Evolutionary conservation across 257 asterid genomes (phyloP).

Genomic region (Solanum pinnatisectum): DNA sequence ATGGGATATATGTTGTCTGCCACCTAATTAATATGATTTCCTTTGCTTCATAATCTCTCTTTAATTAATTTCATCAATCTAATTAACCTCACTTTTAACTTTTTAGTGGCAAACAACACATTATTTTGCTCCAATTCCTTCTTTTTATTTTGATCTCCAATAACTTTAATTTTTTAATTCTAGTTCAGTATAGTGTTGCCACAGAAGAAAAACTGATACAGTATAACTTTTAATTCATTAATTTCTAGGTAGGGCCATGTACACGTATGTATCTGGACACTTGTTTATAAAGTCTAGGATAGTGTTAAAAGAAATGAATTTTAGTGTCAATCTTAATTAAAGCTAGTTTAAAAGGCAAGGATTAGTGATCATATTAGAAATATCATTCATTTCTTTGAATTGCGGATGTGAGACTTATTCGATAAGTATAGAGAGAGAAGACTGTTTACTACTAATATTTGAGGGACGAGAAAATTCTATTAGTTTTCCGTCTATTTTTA

Average conservation of each 20-base stretch:
- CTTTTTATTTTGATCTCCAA: not conserved
- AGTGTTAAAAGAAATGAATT: not conserved
- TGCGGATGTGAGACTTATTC: not conserved
- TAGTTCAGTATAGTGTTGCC: not conserved
- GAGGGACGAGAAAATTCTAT: not conserved
- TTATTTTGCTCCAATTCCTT: not conserved
- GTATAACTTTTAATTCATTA: not conserved
- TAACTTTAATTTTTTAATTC: not conserved
- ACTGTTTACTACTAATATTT: not conserved
- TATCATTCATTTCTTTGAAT: not conserved
- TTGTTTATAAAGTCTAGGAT: not conserved
- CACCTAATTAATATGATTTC: constrained; percentile 8
- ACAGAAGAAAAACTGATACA: not conserved
- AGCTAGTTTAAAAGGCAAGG: not conserved
- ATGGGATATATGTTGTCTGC: constrained; percentile 22
- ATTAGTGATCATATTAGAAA: not conserved
- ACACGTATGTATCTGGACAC: not conserved
- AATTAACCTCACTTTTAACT: not conserved
- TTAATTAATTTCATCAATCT: not conserved
- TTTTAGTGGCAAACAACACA: not conserved
- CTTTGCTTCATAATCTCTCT: not conserved
- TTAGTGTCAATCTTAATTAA: not conserved
- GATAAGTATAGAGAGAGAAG: not conserved
- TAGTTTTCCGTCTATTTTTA: not conserved
- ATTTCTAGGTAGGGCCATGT: not conserved